Base-by-base conservation (phyloP, 2,329 filamentous ascomycete genomes). In the Penicillium sumatraense region DNA sequence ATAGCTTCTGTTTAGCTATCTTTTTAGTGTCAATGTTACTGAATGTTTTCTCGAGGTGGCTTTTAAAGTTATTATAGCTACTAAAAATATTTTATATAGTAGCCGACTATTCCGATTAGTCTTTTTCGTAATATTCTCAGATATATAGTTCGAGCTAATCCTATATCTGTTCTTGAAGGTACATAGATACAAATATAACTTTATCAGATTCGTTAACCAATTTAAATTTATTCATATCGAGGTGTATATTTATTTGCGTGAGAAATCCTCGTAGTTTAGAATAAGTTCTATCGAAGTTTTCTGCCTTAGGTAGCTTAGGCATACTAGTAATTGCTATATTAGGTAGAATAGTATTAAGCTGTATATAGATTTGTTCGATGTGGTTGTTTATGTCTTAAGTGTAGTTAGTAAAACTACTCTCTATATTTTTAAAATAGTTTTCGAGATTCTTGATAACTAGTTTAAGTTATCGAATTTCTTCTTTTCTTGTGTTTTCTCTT, bases 121-220 rank as follows among this genome's bases (percentile, higher is more conserved):
- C 3, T 24, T 50, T 54, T 13, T 54, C 23, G 3, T 54, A 49
- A 49, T 35, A 54, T 36, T 54, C 36, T 1, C 20, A 7, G 13
- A 54, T 49, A 49, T 36, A 54, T 8, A 23, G 29, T 41, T 54
- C 35, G 42, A 54, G 42, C 51, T 40, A 54, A 3, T 53, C 14
- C n/a, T 41, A 53, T 14, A n/a, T 27, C 26, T 53, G 31, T 49
- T 27, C 35, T 29, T 26, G n/a, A 1, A 53, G 36, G 16, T 53
- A 53, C n/a, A 21, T 53, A 24, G 27, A 53, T 8, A 20, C 13
- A 20, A 23, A 53, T 18, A 53, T 35, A 3, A 53, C 36, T 26
- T 53, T 53, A 42, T 48, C 13, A 1, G 16, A 6, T 35, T 53
- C 16, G 2, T 33, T 20, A 5, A 10, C 13, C 26, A 29, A 5